Base-by-base conservation (phyloP, 768 basidiomycete species). In the Hericium rajendrae region DNA sequence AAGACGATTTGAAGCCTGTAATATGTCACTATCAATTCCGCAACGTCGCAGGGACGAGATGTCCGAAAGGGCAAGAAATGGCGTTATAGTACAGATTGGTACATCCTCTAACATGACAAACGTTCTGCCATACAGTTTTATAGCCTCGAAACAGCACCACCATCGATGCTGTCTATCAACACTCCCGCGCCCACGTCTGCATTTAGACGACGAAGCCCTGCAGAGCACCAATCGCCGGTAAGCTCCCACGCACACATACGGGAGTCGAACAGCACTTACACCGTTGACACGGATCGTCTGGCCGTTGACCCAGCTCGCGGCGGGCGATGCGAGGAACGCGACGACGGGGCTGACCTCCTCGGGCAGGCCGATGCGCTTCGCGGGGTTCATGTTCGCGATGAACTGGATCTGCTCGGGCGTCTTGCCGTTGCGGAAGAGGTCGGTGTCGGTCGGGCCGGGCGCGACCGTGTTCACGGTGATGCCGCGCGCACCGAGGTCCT, bases 401-500 rank as follows among this genome's bases (percentile, higher is more conserved):
- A 68, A 67, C 28, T 76, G 71, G 55, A 84, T 75, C 26, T 76
- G 63, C 28, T 70, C 69, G 20, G 74, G 72, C 1, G 78, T 64
- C 65, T 82, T 84, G 28, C 79, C 80, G n/a, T 71, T 69, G 15
- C 80, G 74, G 71, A 84, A 84, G 51, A 80, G 69, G 11, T 74
- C 71, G 12, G 82, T 82, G 61, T 81, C 80, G 37, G 77, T 75
- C 2, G 81, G 78, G 0, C 81, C 80, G 5, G 80, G 79, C 1
- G 80, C 76, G 55, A 84, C 67, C 18, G 76, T 76, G 69, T 84
- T 83, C 40, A 82, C 81, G 0, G 79, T 83, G 60, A 83, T 74
- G 12, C 78, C 79, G 10, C 71, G 68, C 11, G 68, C 60, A 3
- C 79, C 81, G n/a, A 83, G 72, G 58, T 83, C 81, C 59, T 83